Conservation (phyloP, 75 land plant genomes). For the Pinus albicaulis region DNA sequence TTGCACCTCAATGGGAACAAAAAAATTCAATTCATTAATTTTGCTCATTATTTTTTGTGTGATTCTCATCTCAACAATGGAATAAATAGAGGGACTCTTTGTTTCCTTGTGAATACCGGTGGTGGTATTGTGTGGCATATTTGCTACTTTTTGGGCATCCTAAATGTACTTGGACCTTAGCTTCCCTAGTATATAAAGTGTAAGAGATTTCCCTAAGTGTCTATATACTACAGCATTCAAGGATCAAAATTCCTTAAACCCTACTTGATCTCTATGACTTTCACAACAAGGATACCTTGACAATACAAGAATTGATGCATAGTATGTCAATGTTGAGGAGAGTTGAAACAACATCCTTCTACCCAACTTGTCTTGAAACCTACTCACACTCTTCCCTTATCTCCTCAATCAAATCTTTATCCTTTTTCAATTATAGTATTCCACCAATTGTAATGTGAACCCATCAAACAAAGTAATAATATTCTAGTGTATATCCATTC, state of each 20-base stretch:
- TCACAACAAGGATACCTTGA: neutral
- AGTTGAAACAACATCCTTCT: neutral
- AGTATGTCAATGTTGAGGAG: neutral
- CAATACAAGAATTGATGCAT: neutral
- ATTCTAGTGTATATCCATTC: no score
- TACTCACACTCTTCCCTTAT: no score
- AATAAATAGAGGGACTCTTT: conserved; percentile 12
- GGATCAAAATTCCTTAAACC: neutral
- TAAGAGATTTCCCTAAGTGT: neutral
- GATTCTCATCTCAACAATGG: conserved; percentile 53
- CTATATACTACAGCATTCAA: neutral
- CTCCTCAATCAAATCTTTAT: no score
- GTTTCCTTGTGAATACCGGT: no score
- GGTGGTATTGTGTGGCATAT: no score
- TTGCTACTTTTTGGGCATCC: conserved; percentile 14
- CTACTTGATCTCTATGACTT: neutral
- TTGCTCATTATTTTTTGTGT: conserved; percentile 60
- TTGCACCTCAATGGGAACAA: conserved; percentile 87
- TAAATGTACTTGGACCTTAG: conserved; percentile 46
- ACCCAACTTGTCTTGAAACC: neutral
- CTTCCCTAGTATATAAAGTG: conserved; percentile 28
- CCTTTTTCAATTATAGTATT: no score
- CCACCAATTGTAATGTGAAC: no score
- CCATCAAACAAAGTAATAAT: no score
- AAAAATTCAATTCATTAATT: conserved; percentile 57